Percentiles rank a stretch among this genome's conserved stretches.
Conservation (phyloP, 2,329 filamentous ascomycete species). For the Diaporthe humulicola region DNA sequence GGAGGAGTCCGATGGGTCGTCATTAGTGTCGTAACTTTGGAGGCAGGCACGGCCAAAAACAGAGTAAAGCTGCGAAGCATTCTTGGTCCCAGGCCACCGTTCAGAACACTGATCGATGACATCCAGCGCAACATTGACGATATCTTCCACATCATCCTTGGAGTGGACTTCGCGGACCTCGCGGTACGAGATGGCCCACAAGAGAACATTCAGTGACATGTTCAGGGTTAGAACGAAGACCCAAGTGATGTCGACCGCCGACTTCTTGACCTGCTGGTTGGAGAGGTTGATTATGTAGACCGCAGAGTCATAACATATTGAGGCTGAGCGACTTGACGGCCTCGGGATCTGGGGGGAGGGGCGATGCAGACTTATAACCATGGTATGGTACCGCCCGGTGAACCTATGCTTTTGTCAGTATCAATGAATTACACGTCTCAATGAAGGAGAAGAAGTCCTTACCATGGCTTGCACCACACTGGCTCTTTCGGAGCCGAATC, state of each 20-base stretch:
- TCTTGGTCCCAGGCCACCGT: conserved; percentile 90
- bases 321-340: conserved; percentile 83
- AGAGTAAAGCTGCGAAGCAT: conserved; percentile 87
- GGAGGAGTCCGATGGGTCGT: conserved; percentile 54
- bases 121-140: conserved; percentile 81
- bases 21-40: conserved; percentile 82
- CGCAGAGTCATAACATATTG: conserved; percentile 86
- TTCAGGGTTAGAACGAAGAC: conserved; percentile 91
- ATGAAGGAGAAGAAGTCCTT: conserved; percentile 49
- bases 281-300: conserved; percentile 86
- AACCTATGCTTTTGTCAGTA: conserved; percentile 63
- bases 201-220: conserved; percentile 89
- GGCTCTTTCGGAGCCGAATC: conserved; percentile 79
- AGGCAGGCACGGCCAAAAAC: conserved; percentile 88
- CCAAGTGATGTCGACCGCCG: conserved; percentile 90
- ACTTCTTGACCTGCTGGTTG: conserved; percentile 81
- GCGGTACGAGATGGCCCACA: conserved; percentile 92
- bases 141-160: conserved; percentile 80
- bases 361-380: conserved; percentile 88
- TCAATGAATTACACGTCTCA: neutral
- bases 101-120: conserved; percentile 85
- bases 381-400: conserved; percentile 81
- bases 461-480: conserved; percentile 84
- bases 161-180: conserved; percentile 81
- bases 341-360: conserved; percentile 93